A percentile compares a stretch with the other conserved stretches of the same genome.
These are phyloP conservation scores for Russula earlei DNA, from an alignment of 768 basidiomycete genomes.

Conservation along the genomic window DNA sequence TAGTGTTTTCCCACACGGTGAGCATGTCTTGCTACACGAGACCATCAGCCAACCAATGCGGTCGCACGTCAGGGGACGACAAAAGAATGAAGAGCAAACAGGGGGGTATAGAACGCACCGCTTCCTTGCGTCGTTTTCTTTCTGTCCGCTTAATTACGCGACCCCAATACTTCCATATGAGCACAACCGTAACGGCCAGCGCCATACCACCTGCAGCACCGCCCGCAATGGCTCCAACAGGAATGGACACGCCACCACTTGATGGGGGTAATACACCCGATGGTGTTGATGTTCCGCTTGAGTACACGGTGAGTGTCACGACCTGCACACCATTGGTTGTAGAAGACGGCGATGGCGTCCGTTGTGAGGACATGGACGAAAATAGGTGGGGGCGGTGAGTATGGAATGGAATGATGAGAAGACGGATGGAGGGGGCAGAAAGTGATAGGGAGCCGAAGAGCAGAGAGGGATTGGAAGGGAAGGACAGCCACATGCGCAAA, in stretches of 20 bases:
- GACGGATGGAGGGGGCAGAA: background rate
- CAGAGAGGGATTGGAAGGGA: background rate
- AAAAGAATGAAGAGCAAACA: background rate
- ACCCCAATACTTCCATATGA: constrained; percentile 42
- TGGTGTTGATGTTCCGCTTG: background rate
- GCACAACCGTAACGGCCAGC: constrained; percentile 35
- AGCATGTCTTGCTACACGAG: constrained; percentile 23
- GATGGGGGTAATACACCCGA: constrained; percentile 3
- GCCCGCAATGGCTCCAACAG: constrained; percentile 42
- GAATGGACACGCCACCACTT: constrained; percentile 24
- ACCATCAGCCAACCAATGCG: background rate
- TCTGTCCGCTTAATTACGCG: constrained; percentile 32
- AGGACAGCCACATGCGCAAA: background rate
- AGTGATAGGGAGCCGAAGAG: background rate
- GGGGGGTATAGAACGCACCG: constrained; percentile 20
- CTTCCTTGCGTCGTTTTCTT: constrained; percentile 26
- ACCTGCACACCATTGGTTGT: background rate
- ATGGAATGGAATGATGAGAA: background rate
- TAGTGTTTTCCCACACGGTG: constrained; percentile 33
- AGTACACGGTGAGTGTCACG: constrained; percentile 8
- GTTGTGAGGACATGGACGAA: background rate
- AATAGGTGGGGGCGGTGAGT: too few relatives aligned
- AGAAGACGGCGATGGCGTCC: background rate
- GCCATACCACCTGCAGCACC: constrained; percentile 39
- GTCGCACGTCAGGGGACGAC: background rate